phyloP scores from a whole-genome alignment of 2,329 filamentous ascomycete species.

The Chrysoporthe cubensis region DNA sequence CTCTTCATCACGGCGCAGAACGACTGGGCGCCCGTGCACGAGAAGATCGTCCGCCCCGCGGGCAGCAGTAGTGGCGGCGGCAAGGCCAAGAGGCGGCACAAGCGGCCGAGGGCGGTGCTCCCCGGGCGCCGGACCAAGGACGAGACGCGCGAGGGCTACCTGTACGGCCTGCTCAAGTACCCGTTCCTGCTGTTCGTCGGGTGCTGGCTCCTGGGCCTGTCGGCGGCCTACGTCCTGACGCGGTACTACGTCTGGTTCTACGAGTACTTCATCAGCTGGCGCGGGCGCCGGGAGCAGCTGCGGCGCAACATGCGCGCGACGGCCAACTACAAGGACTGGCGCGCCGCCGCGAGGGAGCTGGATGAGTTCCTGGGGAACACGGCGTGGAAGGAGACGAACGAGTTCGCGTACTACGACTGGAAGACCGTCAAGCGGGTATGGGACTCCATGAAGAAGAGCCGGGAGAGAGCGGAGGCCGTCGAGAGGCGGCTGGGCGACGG shows the following conservation, averaged over 20 bases:
- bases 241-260: slow-evolving; percentile 90
- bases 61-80: slow-evolving; percentile 32
- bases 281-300: slow-evolving; percentile 74
- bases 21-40: slow-evolving; percentile 90
- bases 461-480: slow-evolving; percentile 60
- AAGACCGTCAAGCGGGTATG: slow-evolving; percentile 79
- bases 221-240: slow-evolving; percentile 76
- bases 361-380: slow-evolving; percentile 82
- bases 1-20: slow-evolving; percentile 86
- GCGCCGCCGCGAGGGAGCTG: slow-evolving; percentile 74
- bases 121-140: slow-evolving; percentile 71
- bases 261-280: slow-evolving; percentile 90
- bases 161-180: slow-evolving; percentile 91
- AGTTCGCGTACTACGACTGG: slow-evolving; percentile 85
- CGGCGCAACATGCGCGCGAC: slow-evolving; percentile 73
- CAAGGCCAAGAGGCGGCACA: slow-evolving; percentile 40
- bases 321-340: slow-evolving; percentile 81
- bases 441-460: slow-evolving; percentile 71
- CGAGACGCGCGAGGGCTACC: slow-evolving; percentile 91
- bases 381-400: slow-evolving; percentile 77
- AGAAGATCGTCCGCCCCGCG: slow-evolving; percentile 55
- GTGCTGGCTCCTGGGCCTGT: slow-evolving; percentile 78
- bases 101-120: slow-evolving; percentile 35
- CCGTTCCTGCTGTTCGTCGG: slow-evolving; percentile 81
- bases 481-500: slow-evolving; percentile 42